These are phyloP conservation scores for Acanthamoeba rhysodes DNA, from an alignment of 208 protist species.

Conservation along the genomic window DNA sequence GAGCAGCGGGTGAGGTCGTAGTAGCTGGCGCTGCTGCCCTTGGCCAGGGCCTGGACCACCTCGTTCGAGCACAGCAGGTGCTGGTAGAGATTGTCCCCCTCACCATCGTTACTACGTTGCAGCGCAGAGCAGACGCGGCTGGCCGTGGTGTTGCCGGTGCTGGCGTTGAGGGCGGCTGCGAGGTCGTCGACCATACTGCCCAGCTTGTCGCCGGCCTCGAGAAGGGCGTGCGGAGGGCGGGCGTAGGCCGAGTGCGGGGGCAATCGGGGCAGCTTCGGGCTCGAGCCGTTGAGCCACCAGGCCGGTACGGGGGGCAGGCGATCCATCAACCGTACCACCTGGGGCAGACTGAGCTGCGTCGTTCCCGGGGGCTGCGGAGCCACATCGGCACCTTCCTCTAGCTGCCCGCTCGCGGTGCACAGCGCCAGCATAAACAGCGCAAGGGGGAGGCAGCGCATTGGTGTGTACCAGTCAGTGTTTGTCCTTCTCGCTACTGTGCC, in stretches of 20 bases:
- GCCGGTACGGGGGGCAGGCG: not conserved
- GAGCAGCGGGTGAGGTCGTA: constrained; percentile 43
- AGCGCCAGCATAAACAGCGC: too few relatives aligned
- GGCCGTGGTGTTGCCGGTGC: not conserved
- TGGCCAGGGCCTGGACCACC: not conserved
- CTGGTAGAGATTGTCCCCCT: not conserved
- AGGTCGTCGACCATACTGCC: too few relatives aligned
- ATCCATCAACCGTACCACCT: not conserved
- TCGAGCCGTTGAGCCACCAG: not conserved
- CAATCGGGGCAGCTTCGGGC: too few relatives aligned
- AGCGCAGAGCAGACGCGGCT: not conserved
- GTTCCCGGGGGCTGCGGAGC: too few relatives aligned
- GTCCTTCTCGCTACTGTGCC: too few relatives aligned
- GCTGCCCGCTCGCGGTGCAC: too few relatives aligned
- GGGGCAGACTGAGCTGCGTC: not conserved
- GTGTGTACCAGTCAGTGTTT: too few relatives aligned
- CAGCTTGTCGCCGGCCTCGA: not conserved
- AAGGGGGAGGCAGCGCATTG: too few relatives aligned
- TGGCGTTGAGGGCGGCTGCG: too few relatives aligned
- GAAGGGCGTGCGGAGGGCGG: too few relatives aligned
- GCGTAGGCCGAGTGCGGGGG: not conserved
- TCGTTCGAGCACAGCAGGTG: constrained; percentile 24
- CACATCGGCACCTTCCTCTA: too few relatives aligned
- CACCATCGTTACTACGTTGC: not conserved
- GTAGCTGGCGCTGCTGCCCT: not conserved